Percentiles rank a stretch among this genome's conserved stretches.
Evolutionary conservation across 2,329 filamentous ascomycete genomes (phyloP).

Genomic region (Colletotrichum tofieldiae): DNA sequence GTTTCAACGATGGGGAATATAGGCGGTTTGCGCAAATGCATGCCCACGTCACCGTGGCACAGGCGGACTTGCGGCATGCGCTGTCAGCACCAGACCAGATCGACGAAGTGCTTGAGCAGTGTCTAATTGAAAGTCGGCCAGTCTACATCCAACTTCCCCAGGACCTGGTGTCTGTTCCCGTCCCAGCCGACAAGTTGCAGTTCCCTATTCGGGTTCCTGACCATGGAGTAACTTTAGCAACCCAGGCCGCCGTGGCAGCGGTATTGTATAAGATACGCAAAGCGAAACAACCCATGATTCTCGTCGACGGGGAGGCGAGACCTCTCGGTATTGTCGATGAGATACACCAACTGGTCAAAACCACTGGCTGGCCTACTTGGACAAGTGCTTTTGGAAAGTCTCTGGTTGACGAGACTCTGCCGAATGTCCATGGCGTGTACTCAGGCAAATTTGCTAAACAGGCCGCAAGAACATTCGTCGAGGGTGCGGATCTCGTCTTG

Average conservation of each 20-base stretch:
- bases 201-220: conserved; percentile 45
- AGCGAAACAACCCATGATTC: conserved; percentile 1
- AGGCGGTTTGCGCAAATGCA: conserved; percentile 66
- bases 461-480: not conserved
- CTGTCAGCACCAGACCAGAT: conserved; percentile 64
- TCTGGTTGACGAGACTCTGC: conserved; percentile 21
- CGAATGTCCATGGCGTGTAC: conserved; percentile 23
- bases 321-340: conserved; percentile 15
- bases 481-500: conserved; percentile 41
- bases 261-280: conserved; percentile 60
- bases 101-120: conserved; percentile 65
- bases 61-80: conserved; percentile 62
- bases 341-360: conserved; percentile 3
- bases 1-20: conserved; percentile 68
- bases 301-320: conserved; percentile 29
- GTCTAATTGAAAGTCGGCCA: conserved; percentile 67
- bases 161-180: conserved; percentile 62
- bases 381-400: conserved; percentile 25
- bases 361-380: conserved; percentile 31
- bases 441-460: conserved; percentile 46
- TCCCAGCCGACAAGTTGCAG: conserved; percentile 53
- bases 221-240: conserved; percentile 31
- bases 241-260: conserved; percentile 50
- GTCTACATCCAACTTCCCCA: conserved; percentile 71
- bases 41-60: conserved; percentile 64